Percentiles rank a stretch among this genome's conserved stretches.
These are phyloP conservation scores for Castanopsis chinensis DNA, from an alignment of 306 rosid species.

Conservation along the genomic window DNA sequence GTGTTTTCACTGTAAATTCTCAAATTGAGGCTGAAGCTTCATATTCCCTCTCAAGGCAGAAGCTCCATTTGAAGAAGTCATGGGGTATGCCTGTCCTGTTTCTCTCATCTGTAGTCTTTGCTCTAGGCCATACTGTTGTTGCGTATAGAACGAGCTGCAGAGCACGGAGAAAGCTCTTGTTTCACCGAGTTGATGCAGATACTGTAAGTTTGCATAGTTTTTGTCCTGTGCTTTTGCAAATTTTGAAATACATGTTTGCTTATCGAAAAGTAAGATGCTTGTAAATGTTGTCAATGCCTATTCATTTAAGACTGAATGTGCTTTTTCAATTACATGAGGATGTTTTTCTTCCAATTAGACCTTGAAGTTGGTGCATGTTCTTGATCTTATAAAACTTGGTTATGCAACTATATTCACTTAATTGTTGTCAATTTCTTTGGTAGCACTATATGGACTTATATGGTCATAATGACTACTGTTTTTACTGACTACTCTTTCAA, in stretches of 20 bases:
- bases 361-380: not conserved
- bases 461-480: not conserved
- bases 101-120: constrained; percentile 89
- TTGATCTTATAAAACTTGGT: not conserved
- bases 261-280: not conserved
- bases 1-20: constrained; percentile 82
- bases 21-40: constrained; percentile 84
- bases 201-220: constrained; percentile 53
- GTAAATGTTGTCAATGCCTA: not conserved
- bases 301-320: not conserved
- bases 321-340: not conserved
- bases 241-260: not conserved
- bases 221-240: not conserved
- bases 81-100: constrained; percentile 99
- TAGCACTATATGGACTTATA: not conserved
- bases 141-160: constrained; percentile 98
- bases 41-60: constrained; percentile 69
- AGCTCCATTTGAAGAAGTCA: constrained; percentile 88
- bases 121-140: constrained; percentile 93
- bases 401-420: not conserved
- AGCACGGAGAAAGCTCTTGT: constrained; percentile 86
- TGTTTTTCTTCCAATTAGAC: not conserved
- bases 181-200: constrained; percentile 91
- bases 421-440: not conserved
- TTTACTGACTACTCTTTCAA: constrained; percentile 3